Evolutionary conservation across 192 early-diverging fungal species (phyloP), one percentile per base, ranked within the genome.

Genomic region (Backusella macrospora): DNA sequence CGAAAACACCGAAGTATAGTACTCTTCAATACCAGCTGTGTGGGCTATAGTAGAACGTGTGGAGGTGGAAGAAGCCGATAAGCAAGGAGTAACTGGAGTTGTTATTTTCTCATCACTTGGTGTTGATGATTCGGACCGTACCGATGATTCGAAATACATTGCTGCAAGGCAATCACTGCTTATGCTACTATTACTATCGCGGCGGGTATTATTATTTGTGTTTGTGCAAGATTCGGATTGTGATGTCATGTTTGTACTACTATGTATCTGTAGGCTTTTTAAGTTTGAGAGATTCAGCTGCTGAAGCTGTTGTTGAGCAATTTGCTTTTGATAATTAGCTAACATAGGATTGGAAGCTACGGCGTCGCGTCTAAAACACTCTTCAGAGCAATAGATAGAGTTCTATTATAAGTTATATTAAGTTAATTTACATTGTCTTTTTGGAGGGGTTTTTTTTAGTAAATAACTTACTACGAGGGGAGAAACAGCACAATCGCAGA

Each of bases 391-490:
- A 16, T 66, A 66, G 12, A 66, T 40, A 21, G 65, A 66, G 40
- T 42, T 43, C 65, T 66, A 42, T 66, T 38, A 59, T 26, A 26
- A 59, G 3, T 7, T 26, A n/a, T 26, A 46, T 26, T 59, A 4
- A 4, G 12, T 59, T 12, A 59, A n/a, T 26, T 43, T 59, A 26
- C 26, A 21, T 3, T 34, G 29, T 1, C 29, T 13, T 59, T 59
- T 26, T n/a, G n/a, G n/a, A n/a, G n/a, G n/a, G n/a, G n/a, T n/a
- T 43, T 43, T 26, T 12, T 26, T 59, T 59, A 59, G 21, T 26
- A 55, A 55, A 0, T 10, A 59, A 38, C 71, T 72, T 72, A 72
- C 71, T 29, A 26, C n/a, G 34, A 72, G 62, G 52, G 71, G 71
- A 40, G 21, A 38, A 38, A 72, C 42, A 4, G 71, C 52, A 42